Percentiles rank a stretch among this genome's conserved stretches.
Conservation (phyloP, 2,329 filamentous ascomycete genomes). For the Cadophora sp. region DNA sequence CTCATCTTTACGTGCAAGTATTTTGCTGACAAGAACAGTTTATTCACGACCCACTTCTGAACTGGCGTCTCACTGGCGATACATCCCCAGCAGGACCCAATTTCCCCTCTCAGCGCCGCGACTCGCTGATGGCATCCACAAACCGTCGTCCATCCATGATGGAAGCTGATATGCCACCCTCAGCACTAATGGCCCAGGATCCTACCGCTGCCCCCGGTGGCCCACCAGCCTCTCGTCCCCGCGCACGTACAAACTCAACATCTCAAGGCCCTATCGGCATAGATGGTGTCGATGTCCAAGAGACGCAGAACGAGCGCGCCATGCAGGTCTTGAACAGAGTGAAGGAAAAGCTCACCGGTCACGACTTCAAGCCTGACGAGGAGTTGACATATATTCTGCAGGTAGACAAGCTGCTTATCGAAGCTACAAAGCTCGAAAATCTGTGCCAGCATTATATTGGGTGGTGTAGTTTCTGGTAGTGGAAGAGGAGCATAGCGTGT, state of each 20-base stretch:
- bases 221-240: constrained; percentile 55
- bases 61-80: constrained; percentile 83
- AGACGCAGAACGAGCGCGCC: constrained; percentile 92
- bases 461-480: constrained; percentile 97
- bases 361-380: constrained; percentile 86
- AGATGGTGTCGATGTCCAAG: constrained; percentile 55
- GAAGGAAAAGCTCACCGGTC: constrained; percentile 92
- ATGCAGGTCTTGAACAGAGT: constrained; percentile 91
- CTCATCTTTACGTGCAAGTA: neutral
- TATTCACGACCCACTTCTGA: constrained; percentile 98
- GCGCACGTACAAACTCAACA: constrained; percentile 67
- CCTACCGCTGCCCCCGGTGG: constrained; percentile 47
- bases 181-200: constrained; percentile 59
- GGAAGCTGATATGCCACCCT: constrained; percentile 65
- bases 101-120: constrained; percentile 67
- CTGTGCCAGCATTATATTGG: constrained; percentile 99
- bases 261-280: constrained; percentile 45
- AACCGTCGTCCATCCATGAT: constrained; percentile 72
- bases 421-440: constrained; percentile 97
- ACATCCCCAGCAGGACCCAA: constrained; percentile 68
- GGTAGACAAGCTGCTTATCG: constrained; percentile 92
- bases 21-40: constrained; percentile 64
- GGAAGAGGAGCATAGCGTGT: neutral
- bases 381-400: constrained; percentile 87
- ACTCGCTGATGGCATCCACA: constrained; percentile 54